Evolutionary conservation across 148 eudicot genomes (phyloP).

Genomic region (Rhododendron kiyosumense): DNA sequence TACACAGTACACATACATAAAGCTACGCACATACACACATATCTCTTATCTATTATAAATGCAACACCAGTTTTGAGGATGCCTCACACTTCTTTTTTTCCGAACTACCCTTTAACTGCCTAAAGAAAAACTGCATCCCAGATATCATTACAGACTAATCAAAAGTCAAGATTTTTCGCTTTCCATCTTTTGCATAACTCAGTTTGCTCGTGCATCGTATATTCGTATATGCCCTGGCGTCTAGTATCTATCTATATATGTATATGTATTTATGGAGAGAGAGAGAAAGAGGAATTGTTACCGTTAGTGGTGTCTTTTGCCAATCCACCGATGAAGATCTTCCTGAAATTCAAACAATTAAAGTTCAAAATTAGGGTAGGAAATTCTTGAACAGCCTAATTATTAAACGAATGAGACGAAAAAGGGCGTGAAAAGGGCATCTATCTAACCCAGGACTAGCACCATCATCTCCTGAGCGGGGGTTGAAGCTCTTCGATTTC

Average conservation of each 20-base stretch:
- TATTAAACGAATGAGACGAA: background rate
- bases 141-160: background rate
- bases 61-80: background rate
- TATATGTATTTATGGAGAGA: no score
- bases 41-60: no score
- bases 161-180: no score
- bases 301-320: conserved; percentile 53
- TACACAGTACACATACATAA: no score
- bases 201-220: no score
- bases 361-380: background rate
- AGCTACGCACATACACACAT: background rate
- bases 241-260: no score
- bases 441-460: conserved; percentile 49
- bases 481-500: conserved; percentile 24
- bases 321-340: conserved; percentile 73
- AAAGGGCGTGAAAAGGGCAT: background rate
- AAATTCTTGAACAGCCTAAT: background rate
- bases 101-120: no score
- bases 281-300: conserved; percentile 7
- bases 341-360: conserved; percentile 27
- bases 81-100: no score
- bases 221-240: no score
- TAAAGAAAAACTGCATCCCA: background rate
- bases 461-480: conserved; percentile 37
- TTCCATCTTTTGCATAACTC: no score